A percentile compares a stretch with the other conserved stretches of the same genome.
Conservation (phyloP, 2,329 filamentous ascomycete species). For the Clonostachys chloroleuca region DNA sequence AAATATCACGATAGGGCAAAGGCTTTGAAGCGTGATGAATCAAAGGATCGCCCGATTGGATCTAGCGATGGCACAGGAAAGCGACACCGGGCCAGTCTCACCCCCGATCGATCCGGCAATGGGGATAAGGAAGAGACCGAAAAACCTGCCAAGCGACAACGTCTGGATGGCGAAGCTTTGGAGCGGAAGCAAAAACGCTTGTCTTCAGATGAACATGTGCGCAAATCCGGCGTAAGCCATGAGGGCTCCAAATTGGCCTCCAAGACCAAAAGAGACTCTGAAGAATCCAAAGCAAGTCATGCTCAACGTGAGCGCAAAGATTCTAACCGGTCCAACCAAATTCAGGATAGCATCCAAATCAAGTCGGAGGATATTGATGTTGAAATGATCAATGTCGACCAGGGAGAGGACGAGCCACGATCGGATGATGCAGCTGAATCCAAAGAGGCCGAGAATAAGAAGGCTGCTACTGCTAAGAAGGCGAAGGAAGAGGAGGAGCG, state of each 20-base stretch:
- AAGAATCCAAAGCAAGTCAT: slow-evolving; percentile 32
- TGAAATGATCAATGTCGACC: slow-evolving; percentile 47
- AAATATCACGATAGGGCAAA: slow-evolving; percentile 58
- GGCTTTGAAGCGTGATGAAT: slow-evolving; percentile 57
- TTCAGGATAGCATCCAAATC: slow-evolving; percentile 48
- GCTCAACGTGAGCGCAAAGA: slow-evolving; percentile 34
- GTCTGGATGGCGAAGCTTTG: slow-evolving; percentile 47
- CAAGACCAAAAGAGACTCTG: slow-evolving; percentile 26
- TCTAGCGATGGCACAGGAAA: slow-evolving; percentile 50
- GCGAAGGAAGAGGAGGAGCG: slow-evolving; percentile 15
- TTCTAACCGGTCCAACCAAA: slow-evolving; percentile 28
- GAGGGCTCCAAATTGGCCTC: not conserved
- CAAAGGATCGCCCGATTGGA: slow-evolving; percentile 46
- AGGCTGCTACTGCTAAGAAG: slow-evolving; percentile 14
- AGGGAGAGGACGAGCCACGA: slow-evolving; percentile 15
- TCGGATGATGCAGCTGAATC: slow-evolving; percentile 24
- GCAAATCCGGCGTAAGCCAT: slow-evolving; percentile 23
- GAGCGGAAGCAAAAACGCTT: slow-evolving; percentile 41
- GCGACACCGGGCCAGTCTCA: slow-evolving; percentile 53
- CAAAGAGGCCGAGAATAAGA: slow-evolving; percentile 18
- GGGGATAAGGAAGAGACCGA: slow-evolving; percentile 49
- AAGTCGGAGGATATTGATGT: slow-evolving; percentile 53
- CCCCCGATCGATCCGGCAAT: slow-evolving; percentile 47
- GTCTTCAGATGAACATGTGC: slow-evolving; percentile 40
- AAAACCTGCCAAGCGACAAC: slow-evolving; percentile 49